A percentile compares a stretch with the other conserved stretches of the same genome.
phyloP scores from a whole-genome alignment of 768 basidiomycete species.

The Rhizopogon vinicolor region DNA sequence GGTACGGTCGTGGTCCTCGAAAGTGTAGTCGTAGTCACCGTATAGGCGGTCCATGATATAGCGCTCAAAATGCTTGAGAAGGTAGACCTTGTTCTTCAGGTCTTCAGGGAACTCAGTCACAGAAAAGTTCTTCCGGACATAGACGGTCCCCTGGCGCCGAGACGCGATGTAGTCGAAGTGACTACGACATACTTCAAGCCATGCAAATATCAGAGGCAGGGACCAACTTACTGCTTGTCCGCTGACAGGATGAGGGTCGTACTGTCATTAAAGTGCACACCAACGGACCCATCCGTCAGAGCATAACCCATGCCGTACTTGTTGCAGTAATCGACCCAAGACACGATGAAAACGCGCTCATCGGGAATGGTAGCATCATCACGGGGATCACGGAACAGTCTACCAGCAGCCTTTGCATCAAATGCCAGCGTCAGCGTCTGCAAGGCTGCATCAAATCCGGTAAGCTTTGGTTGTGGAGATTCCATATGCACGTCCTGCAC shows the following conservation, averaged over 20 bases:
- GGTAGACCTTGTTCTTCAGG: slow-evolving; percentile 85
- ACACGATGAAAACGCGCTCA: slow-evolving; percentile 87
- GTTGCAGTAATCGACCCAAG: slow-evolving; percentile 99
- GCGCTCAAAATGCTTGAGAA: slow-evolving; percentile 89
- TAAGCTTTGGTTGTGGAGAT: slow-evolving; percentile 29
- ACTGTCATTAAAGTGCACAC: slow-evolving; percentile 96
- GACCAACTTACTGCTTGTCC: slow-evolving; percentile 68
- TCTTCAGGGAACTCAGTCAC: slow-evolving; percentile 74
- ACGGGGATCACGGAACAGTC: slow-evolving; percentile 63
- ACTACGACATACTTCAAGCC: slow-evolving; percentile 32
- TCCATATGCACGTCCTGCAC: slow-evolving; percentile 17
- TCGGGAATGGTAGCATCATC: slow-evolving; percentile 49
- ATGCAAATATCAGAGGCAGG: neutral
- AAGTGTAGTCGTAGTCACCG: slow-evolving; percentile 82
- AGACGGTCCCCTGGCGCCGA: slow-evolving; percentile 59
- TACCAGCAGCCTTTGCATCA: slow-evolving; percentile 58
- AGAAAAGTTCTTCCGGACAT: slow-evolving; percentile 66
- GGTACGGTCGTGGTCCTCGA: slow-evolving; percentile 56
- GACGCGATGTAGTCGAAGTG: slow-evolving; percentile 87
- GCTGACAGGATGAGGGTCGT: slow-evolving; percentile 82
- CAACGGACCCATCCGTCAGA: slow-evolving; percentile 90
- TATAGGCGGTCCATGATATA: slow-evolving; percentile 93
- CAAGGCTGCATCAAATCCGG: slow-evolving; percentile 65
- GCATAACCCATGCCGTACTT: slow-evolving; percentile 99
- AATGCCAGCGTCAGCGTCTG: slow-evolving; percentile 55